Evolutionary conservation across 2,329 filamentous ascomycete genomes (phyloP).

Genomic region (Phyllosticta citribraziliensis): DNA sequence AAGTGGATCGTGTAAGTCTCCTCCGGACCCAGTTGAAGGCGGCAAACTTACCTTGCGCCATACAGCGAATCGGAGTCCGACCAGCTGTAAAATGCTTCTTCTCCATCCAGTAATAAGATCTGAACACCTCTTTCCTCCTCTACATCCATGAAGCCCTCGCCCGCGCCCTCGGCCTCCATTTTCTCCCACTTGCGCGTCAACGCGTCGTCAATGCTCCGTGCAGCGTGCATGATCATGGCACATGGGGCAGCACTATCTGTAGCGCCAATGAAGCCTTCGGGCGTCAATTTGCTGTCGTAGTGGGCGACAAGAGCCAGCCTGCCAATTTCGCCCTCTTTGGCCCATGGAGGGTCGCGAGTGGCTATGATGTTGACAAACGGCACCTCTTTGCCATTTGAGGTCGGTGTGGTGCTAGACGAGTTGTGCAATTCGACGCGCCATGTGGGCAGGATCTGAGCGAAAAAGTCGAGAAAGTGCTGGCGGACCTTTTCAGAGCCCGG

Average conservation of each 20-base stretch:
- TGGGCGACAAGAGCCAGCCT: slow-evolving; percentile 83
- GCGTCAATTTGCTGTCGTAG: slow-evolving; percentile 76
- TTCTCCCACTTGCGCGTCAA: slow-evolving; percentile 72
- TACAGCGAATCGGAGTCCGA: slow-evolving; percentile 76
- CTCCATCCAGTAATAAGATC: slow-evolving; percentile 82
- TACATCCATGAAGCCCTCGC: slow-evolving; percentile 38
- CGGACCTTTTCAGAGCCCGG: slow-evolving; percentile 63
- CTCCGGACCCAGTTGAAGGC: not conserved
- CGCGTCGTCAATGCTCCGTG: slow-evolving; percentile 67
- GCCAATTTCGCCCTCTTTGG: slow-evolving; percentile 61
- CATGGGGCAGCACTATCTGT: slow-evolving; percentile 91
- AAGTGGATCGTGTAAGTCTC: slow-evolving; percentile 1
- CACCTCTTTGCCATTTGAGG: slow-evolving; percentile 57
- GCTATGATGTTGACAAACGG: slow-evolving; percentile 85
- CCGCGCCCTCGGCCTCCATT: slow-evolving; percentile 52
- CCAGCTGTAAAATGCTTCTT: slow-evolving; percentile 84
- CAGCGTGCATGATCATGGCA: slow-evolving; percentile 83
- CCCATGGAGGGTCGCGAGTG: slow-evolving; percentile 79
- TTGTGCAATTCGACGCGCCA: slow-evolving; percentile 85
- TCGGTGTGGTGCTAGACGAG: slow-evolving; percentile 74
- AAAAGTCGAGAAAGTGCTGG: slow-evolving; percentile 77
- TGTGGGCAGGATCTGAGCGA: slow-evolving; percentile 58
- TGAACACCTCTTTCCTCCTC: slow-evolving; percentile 78
- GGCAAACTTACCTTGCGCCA: slow-evolving; percentile 56
- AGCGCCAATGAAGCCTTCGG: slow-evolving; percentile 82